These are phyloP conservation scores for Gaultheria prostrata DNA, from an alignment of 148 eudicot species.

Conservation along the genomic window DNA sequence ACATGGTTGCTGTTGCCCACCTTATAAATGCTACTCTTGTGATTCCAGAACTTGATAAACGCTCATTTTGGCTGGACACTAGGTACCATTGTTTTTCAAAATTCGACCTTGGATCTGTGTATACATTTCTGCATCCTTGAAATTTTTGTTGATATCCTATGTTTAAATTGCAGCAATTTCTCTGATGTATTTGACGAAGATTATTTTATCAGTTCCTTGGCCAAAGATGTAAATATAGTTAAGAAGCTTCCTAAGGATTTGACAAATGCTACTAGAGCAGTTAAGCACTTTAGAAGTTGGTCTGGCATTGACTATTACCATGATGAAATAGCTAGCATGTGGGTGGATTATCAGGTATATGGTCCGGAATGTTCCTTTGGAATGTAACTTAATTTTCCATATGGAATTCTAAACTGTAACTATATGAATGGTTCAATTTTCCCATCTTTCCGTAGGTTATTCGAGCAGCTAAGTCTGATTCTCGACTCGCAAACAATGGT, in stretches of 20 bases:
- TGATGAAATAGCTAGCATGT: constrained; percentile 79
- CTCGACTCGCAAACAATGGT: constrained; percentile 87
- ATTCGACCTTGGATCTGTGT: background rate
- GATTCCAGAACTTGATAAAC: constrained; percentile 91
- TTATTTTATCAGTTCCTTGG: constrained; percentile 74
- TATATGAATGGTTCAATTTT: background rate
- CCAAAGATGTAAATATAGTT: constrained; percentile 67
- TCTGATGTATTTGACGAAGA: constrained; percentile 89
- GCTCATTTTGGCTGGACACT: constrained; percentile 92
- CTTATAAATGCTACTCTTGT: constrained; percentile 92
- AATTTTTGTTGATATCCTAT: background rate
- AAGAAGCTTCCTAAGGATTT: constrained; percentile 67
- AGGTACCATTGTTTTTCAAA: constrained; percentile 42
- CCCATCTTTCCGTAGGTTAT: constrained; percentile 51
- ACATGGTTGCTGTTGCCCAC: constrained; percentile 99
- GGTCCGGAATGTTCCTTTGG: background rate
- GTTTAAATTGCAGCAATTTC: constrained; percentile 68
- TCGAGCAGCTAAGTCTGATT: constrained; percentile 95
- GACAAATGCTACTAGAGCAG: constrained; percentile 59
- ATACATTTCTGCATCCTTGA: background rate
- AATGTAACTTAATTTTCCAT: background rate
- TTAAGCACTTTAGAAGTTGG: constrained; percentile 92
- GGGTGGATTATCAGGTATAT: constrained; percentile 65
- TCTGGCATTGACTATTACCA: constrained; percentile 80
- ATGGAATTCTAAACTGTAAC: background rate